Evolutionary conservation across 2,329 filamentous ascomycete species (phyloP).

Genomic region (Arthrobotrys conoides): DNA sequence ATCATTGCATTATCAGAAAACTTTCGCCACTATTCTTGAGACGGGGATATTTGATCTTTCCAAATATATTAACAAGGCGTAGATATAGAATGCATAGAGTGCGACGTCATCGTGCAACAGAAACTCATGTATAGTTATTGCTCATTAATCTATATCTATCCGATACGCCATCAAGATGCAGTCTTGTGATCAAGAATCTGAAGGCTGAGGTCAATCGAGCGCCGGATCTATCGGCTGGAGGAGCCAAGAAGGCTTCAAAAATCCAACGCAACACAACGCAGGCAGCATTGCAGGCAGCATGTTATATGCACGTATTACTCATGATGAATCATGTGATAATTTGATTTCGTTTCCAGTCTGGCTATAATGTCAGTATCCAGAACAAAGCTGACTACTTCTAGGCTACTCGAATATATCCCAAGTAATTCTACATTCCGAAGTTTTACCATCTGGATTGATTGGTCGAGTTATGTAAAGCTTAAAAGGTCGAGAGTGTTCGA

Average conservation of each 20-base stretch:
- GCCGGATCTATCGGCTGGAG: slow-evolving; percentile 14
- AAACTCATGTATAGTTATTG: neutral
- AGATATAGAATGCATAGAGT: neutral
- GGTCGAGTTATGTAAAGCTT: neutral
- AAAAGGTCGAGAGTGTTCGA: neutral
- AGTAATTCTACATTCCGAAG: too few relatives aligned
- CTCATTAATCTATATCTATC: slow-evolving; percentile 6
- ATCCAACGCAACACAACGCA: slow-evolving; percentile 57
- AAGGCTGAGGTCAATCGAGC: slow-evolving; percentile 1
- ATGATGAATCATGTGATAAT: slow-evolving; percentile 57
- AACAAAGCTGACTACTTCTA: too few relatives aligned
- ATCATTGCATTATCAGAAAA: neutral
- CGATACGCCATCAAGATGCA: neutral
- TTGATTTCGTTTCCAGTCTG: neutral
- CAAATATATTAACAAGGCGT: neutral
- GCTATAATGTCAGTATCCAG: neutral
- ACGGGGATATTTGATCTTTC: neutral
- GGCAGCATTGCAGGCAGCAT: neutral
- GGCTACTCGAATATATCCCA: too few relatives aligned
- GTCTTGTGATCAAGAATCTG: slow-evolving; percentile 5
- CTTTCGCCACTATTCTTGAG: slow-evolving; percentile 23
- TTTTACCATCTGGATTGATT: neutral
- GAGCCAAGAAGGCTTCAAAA: slow-evolving; percentile 26
- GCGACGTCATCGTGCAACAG: slow-evolving; percentile 33
- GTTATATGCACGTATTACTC: slow-evolving; percentile 37